These are phyloP conservation scores for Xylaria sp. DNA, from an alignment of 2,329 filamentous ascomycete genomes.

Conservation along the genomic window DNA sequence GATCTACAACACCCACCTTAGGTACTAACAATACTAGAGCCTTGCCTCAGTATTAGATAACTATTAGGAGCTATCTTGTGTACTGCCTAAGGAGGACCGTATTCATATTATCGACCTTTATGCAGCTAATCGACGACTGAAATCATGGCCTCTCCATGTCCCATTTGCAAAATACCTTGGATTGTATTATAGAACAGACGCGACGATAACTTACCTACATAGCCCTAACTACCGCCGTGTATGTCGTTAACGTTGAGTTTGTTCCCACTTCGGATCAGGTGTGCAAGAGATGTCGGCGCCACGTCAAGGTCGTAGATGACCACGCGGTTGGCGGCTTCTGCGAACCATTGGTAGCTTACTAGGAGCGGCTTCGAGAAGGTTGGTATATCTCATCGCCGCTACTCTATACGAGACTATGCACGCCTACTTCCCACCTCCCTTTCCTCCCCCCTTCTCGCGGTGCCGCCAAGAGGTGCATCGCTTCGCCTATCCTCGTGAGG, in stretches of 20 bases:
- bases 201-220: background rate
- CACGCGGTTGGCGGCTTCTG: background rate
- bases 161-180: background rate
- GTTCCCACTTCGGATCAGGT: background rate
- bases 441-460: no score
- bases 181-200: background rate
- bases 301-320: background rate
- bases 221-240: background rate
- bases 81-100: no score
- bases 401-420: background rate
- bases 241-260: background rate
- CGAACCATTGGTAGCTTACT: background rate
- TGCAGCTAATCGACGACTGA: background rate
- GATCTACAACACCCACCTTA: slow-evolving; percentile 10
- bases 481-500: no score
- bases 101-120: background rate
- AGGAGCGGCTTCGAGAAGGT: background rate
- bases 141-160: background rate
- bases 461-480: no score
- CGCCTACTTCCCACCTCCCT: background rate
- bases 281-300: background rate
- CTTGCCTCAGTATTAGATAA: no score
- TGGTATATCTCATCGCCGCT: background rate
- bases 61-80: background rate
- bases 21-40: no score